Conservation (phyloP, 257 asterid genomes). For the Prunella vulgaris region DNA sequence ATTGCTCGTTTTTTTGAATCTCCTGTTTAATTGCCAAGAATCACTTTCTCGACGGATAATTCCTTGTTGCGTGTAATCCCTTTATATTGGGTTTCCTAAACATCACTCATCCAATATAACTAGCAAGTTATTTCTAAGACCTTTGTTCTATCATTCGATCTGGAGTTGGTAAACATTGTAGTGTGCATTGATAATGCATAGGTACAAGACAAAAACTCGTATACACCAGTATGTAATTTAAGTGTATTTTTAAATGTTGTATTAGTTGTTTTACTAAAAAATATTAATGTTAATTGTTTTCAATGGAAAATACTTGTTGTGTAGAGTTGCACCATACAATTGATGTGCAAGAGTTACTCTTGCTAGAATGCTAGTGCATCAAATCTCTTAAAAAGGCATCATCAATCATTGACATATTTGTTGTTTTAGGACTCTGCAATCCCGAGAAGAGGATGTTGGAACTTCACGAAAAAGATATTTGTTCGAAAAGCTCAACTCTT, state of each 20-base stretch:
- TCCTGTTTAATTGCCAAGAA: neutral
- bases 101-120: neutral
- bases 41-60: neutral
- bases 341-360: no score
- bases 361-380: neutral
- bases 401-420: slow-evolving; percentile 8
- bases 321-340: no score
- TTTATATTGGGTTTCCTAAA: neutral
- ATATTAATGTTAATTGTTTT: no score
- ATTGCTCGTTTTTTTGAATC: neutral
- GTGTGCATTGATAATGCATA: neutral
- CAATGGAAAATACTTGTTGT: no score
- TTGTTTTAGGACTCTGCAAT: slow-evolving; percentile 66
- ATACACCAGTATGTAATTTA: no score
- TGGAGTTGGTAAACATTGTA: neutral
- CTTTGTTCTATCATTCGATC: neutral
- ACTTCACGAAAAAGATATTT: slow-evolving; percentile 63
- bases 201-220: no score
- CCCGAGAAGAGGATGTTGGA: slow-evolving; percentile 94
- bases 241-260: no score
- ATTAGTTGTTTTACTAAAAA: no score
- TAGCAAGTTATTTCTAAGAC: neutral
- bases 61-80: neutral
- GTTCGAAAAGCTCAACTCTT: slow-evolving; percentile 79
- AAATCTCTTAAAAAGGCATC: neutral